Conservation (phyloP, 2,329 filamentous ascomycete species). For the Lasiodiplodia sp. region DNA sequence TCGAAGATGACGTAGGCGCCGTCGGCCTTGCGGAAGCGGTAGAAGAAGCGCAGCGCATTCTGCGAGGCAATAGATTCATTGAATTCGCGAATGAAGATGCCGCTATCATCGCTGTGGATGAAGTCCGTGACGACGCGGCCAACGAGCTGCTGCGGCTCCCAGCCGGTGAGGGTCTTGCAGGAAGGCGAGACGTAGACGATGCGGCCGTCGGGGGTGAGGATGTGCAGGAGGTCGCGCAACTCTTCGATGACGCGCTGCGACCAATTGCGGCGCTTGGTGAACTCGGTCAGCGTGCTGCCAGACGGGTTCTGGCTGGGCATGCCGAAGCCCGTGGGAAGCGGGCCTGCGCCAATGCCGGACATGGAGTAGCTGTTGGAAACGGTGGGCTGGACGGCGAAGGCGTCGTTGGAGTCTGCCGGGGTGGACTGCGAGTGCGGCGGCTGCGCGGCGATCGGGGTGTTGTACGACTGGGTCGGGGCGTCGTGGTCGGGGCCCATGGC, state of each 20-base stretch:
- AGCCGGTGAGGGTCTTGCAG: conserved; percentile 76
- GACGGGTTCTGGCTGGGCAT: conserved; percentile 50
- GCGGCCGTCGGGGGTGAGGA: conserved; percentile 82
- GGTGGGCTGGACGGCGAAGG: conserved; percentile 36
- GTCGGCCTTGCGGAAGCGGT: conserved; percentile 79
- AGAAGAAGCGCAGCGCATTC: conserved; percentile 83
- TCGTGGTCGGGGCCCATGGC: conserved; percentile 39
- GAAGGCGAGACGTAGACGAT: conserved; percentile 88
- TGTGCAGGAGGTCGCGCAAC: conserved; percentile 85
- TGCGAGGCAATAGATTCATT: conserved; percentile 86
- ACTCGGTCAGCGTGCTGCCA: conserved; percentile 68
- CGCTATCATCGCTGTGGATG: conserved; percentile 84
- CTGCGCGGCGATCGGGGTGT: conserved; percentile 38
- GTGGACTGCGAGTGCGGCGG: conserved; percentile 39
- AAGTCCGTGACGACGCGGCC: conserved; percentile 81
- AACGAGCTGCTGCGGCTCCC: conserved; percentile 72
- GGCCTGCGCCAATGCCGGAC: conserved; percentile 60
- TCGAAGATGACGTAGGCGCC: conserved; percentile 82
- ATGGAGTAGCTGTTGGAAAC: conserved; percentile 34
- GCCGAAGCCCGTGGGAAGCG: conserved; percentile 63
- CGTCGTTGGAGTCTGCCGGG: conserved; percentile 37
- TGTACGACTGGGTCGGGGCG: conserved; percentile 38
- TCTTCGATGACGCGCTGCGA: conserved; percentile 88
- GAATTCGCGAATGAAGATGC: conserved; percentile 84
- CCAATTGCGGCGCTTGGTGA: conserved; percentile 77